Conservation (phyloP, 2,329 filamentous ascomycete genomes). For the Chaetomium olivaceum region DNA sequence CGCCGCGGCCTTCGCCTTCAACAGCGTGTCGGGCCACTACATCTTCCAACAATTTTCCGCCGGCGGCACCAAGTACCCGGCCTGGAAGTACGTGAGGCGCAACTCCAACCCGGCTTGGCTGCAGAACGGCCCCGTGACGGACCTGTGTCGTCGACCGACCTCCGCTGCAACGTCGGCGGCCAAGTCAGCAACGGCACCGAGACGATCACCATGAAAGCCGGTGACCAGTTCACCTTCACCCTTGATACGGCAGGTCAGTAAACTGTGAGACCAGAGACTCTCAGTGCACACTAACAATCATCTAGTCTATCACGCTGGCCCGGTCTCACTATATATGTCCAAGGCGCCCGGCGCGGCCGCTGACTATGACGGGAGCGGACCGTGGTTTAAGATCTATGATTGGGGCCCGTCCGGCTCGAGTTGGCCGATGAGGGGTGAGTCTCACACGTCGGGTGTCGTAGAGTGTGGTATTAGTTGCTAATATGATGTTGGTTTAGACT, state of each 20-base stretch:
- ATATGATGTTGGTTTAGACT: slow-evolving; percentile 23
- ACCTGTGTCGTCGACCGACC: slow-evolving; percentile 43
- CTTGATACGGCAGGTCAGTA: slow-evolving; percentile 43
- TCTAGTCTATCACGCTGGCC: slow-evolving; percentile 49
- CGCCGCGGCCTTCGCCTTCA: slow-evolving; percentile 34
- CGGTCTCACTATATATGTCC: slow-evolving; percentile 46
- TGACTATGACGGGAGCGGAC: slow-evolving; percentile 43
- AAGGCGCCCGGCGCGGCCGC: slow-evolving; percentile 41
- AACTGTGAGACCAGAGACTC: too few species aligned
- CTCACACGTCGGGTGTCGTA: background rate
- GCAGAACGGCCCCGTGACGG: slow-evolving; percentile 49
- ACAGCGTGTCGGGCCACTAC: slow-evolving; percentile 43
- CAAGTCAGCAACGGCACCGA: slow-evolving; percentile 40
- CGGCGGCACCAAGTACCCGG: slow-evolving; percentile 37
- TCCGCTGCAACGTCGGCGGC: slow-evolving; percentile 43
- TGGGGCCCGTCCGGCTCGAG: slow-evolving; percentile 31
- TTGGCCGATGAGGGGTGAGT: slow-evolving; percentile 33
- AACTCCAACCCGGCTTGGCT: slow-evolving; percentile 45
- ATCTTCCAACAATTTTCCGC: slow-evolving; percentile 44
- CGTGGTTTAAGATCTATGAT: slow-evolving; percentile 49
- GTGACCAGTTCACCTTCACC: slow-evolving; percentile 43
- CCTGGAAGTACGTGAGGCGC: slow-evolving; percentile 46
- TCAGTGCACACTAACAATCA: too few species aligned
- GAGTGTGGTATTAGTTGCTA: background rate
- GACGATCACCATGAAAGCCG: slow-evolving; percentile 42